Base-by-base conservation (phyloP, 2,329 filamentous ascomycete species). In the Colletotrichum liaoningense region DNA sequence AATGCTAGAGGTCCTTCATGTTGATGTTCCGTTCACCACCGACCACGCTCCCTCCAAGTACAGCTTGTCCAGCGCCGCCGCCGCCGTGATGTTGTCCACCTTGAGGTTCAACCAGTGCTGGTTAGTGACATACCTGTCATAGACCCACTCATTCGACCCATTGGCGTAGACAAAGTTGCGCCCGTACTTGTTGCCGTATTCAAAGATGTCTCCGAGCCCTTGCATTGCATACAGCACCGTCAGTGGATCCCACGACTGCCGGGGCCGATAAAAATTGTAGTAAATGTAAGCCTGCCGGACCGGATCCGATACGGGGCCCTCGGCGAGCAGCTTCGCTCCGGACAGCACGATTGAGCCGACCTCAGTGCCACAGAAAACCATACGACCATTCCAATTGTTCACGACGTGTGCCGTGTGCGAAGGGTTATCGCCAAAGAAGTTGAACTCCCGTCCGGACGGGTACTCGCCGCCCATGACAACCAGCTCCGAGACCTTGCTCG, bases 391-490 rank as follows among this genome's bases (percentile, higher is more conserved):
- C 86, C 87, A 89, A 42, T 78, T 82, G 75, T 85, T 84, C 12
- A 89, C 75, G 3, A 89, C 87, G 58, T 85, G 83, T 2, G 81
- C 81, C 0, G 87, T 81, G 4, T 77, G 76, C 0, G 71, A 69
- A 0, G 84, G 78, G 69, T 86, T 82, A 56, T 78, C 77, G 28
- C 84, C 84, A 35, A 78, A 85, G 74, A 89, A 89, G 77, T 90
- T 89, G 77, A 81, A 89, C 67, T 87, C 84, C 67, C 80, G 78
- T 9, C 86, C 87, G 0, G 81, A 81, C 0, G 87, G 86, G 68
- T 88, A 89, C 7, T 70, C 78, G 14, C 88, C 88, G 28, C 88
- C 88, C 87, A 89, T 89, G 6, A 89, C 76, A 2, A 89, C 85
- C 1, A 89, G 80, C 76, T 89, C 84, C 1, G 78, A 77, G 2